phyloP scores from a whole-genome alignment of 106 monocot species.

The Dendrobium chrysotoxum region DNA sequence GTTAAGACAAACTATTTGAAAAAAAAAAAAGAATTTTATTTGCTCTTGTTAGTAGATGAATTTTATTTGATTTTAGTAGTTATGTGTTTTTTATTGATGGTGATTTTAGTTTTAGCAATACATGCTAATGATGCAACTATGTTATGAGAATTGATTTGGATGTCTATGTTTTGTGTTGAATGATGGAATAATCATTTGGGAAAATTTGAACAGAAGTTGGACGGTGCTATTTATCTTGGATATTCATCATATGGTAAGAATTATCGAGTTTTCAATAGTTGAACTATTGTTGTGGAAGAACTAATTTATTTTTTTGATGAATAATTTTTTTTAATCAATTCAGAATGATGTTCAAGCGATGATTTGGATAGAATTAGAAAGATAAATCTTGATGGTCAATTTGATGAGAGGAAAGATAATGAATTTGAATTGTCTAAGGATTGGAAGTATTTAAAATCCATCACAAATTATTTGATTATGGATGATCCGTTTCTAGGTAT shows the following conservation, averaged over 20 bases:
- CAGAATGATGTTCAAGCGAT: background rate
- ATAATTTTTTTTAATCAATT: background rate
- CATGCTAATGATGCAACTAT: background rate
- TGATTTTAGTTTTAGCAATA: background rate
- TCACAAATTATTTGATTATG: background rate
- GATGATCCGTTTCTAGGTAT: background rate
- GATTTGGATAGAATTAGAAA: background rate
- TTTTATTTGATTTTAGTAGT: background rate
- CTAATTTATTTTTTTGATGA: background rate
- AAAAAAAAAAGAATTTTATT: background rate
- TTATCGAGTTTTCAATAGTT: background rate
- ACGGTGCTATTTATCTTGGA: background rate
- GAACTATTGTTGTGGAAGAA: too few relatives aligned
- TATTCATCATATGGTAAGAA: background rate
- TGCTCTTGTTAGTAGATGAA: background rate
- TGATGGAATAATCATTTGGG: background rate
- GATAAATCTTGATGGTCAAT: background rate
- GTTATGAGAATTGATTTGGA: background rate
- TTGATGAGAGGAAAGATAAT: background rate
- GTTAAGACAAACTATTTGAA: background rate
- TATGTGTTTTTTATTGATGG: background rate
- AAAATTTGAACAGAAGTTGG: background rate
- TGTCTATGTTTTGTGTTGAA: background rate
- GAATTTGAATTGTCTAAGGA: background rate
- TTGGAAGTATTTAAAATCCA: background rate